Conservation (phyloP, 768 basidiomycete species). For the Trametopsis cervina region DNA sequence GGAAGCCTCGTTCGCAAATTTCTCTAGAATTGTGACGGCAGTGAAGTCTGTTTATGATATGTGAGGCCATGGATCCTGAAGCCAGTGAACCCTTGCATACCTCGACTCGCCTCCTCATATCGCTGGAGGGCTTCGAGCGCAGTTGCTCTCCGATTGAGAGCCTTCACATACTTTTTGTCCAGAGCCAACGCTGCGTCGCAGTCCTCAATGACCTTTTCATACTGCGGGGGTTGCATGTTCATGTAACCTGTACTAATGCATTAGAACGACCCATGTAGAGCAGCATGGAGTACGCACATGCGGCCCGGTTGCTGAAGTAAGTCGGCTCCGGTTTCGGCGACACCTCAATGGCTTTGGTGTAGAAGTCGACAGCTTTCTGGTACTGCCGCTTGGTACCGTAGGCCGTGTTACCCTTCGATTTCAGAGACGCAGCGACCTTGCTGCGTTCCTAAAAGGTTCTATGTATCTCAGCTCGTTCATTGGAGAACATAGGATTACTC, state of each 20-base stretch:
- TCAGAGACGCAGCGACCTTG: slow-evolving; percentile 55
- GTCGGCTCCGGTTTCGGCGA: slow-evolving; percentile 82
- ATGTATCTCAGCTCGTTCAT: background rate
- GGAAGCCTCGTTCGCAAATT: slow-evolving; percentile 78
- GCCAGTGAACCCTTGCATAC: slow-evolving; percentile 33
- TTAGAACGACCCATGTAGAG: background rate
- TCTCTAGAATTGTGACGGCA: slow-evolving; percentile 91
- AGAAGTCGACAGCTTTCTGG: slow-evolving; percentile 50
- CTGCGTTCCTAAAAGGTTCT: slow-evolving; percentile 47
- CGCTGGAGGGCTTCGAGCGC: slow-evolving; percentile 75
- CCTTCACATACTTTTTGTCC: slow-evolving; percentile 83
- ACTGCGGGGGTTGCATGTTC: slow-evolving; percentile 81
- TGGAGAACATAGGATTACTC: slow-evolving; percentile 4
- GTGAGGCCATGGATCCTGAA: background rate
- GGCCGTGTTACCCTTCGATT: slow-evolving; percentile 64
- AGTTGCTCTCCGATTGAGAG: slow-evolving; percentile 81
- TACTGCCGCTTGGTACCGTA: slow-evolving; percentile 56
- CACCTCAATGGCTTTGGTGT: slow-evolving; percentile 70
- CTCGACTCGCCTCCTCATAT: slow-evolving; percentile 72
- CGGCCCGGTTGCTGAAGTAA: slow-evolving; percentile 95
- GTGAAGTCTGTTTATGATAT: slow-evolving; percentile 66
- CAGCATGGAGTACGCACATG: slow-evolving; percentile 52
- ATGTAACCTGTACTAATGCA: slow-evolving; percentile 60
- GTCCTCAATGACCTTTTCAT: slow-evolving; percentile 78
- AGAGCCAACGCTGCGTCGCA: slow-evolving; percentile 84